Base-by-base conservation (phyloP, 345 rosid species). In the Acer yangbiense region DNA sequence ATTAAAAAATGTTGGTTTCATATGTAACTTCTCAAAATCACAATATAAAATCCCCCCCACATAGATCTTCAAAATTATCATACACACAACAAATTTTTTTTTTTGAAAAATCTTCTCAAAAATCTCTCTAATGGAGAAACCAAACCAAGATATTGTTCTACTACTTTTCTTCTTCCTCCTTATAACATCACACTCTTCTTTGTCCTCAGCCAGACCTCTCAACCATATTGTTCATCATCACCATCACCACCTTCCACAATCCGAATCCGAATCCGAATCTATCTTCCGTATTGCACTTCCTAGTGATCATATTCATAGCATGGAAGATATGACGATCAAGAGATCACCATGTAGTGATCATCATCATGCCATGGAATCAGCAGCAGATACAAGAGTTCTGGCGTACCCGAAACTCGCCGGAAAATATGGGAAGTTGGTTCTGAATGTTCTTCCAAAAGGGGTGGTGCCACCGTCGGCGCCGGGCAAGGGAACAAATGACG, bases 391-490 rank as follows among this genome's bases (percentile, higher is more conserved):
- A 32, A 23, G 32, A 61, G 18, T 61, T 9, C 60, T 14, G n/a
- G 60, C 57, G 18, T 7, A 69, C 4, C 80, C 44, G 7, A 71
- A 75, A 25, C 44, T 65, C 0, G 12, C 74, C 69, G 84, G 85
- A 12, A 88, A 58, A 39, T 90, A 86, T 44, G 86, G 85, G 39
- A 76, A 86, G 23, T 41, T 87, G 83, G 48, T 87, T 83, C 83
- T 92, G 76, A 86, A 74, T 52, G 73, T 81, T 82, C 90, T 92
- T 55, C 97, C 95, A 0, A 92, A 82, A 83, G 93, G 95, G 65
- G 50, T 78, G 6, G 58, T 70, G 32, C 80, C 89, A 7, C 73
- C 86, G 32, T 88, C 95, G 58, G 92, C 81, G 10, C 93, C 95
- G 32, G 86, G 96, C 86, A 76, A 75, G 76, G 80, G 84, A 74